phyloP scores from a whole-genome alignment of 306 rosid genomes.

The Citrullus amarus region DNA sequence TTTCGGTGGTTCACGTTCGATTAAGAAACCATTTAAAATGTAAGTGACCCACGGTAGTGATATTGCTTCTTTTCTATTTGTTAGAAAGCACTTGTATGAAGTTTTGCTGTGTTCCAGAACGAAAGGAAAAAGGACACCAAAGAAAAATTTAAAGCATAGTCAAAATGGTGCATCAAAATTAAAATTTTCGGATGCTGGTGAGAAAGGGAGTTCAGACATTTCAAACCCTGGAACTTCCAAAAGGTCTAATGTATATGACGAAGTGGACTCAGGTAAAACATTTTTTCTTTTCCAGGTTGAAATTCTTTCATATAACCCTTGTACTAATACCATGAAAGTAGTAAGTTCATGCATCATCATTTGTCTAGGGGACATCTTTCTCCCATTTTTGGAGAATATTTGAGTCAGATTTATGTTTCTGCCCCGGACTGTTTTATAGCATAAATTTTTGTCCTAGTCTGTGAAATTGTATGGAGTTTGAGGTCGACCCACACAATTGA shows the following conservation, averaged over 20 bases:
- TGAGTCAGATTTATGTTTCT: not conserved
- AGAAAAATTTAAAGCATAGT: constrained; percentile 28
- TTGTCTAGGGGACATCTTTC: not conserved
- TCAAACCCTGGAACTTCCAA: constrained; percentile 35
- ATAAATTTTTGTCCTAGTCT: not conserved
- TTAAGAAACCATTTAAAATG: constrained; percentile 37
- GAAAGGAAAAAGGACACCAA: constrained; percentile 51
- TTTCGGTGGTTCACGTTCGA: constrained; percentile 20
- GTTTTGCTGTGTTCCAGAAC: constrained; percentile 29
- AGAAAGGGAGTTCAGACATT: constrained; percentile 46
- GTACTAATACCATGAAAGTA: not conserved
- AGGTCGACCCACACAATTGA: not conserved
- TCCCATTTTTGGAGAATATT: not conserved
- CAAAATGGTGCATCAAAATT: constrained; percentile 27
- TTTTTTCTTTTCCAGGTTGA: constrained; percentile 9
- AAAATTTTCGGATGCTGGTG: constrained; percentile 34
- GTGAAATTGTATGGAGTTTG: not conserved
- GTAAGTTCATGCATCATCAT: not conserved
- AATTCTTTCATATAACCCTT: not conserved
- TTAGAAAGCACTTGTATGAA: constrained; percentile 11
- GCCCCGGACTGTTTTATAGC: not conserved
- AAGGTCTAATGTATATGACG: constrained; percentile 37
- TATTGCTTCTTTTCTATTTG: not conserved
- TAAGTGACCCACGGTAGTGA: constrained; percentile 27
- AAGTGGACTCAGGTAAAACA: constrained; percentile 47